These are phyloP conservation scores for Musa itinerans DNA, from an alignment of 176 grass and related monocot species.

Conservation along the genomic window DNA sequence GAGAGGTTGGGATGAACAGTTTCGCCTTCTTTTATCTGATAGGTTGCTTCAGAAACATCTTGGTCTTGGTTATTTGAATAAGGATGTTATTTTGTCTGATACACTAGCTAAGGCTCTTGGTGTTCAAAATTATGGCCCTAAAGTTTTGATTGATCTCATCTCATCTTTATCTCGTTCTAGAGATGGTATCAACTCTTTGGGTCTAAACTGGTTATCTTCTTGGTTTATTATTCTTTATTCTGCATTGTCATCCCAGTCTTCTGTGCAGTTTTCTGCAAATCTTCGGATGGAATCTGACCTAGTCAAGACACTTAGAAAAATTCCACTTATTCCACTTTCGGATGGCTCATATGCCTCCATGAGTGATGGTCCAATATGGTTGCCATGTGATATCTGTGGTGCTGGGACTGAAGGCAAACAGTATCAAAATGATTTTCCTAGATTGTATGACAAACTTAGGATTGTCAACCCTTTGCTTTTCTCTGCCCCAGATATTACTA, in stretches of 20 bases:
- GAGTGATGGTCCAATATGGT: constrained; percentile 79
- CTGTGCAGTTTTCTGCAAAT: constrained; percentile 29
- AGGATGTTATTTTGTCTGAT: constrained; percentile 72
- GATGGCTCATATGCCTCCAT: constrained; percentile 77
- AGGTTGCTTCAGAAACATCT: constrained; percentile 65
- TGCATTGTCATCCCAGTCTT: constrained; percentile 36
- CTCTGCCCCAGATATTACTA: constrained; percentile 34
- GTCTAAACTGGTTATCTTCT: constrained; percentile 77
- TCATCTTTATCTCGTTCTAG: constrained; percentile 58
- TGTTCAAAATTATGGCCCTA: constrained; percentile 73
- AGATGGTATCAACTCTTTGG: constrained; percentile 55
- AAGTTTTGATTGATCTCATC: constrained; percentile 54
- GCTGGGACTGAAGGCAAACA: constrained; percentile 42
- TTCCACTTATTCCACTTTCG: constrained; percentile 79
- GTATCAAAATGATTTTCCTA: constrained; percentile 53
- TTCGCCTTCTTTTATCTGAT: constrained; percentile 55
- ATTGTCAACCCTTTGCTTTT: constrained; percentile 58
- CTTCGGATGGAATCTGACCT: constrained; percentile 43
- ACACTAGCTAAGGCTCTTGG: constrained; percentile 65
- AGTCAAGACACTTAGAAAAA: constrained; percentile 54
- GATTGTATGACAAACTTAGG: constrained; percentile 60
- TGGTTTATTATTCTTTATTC: constrained; percentile 73
- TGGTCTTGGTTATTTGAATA: constrained; percentile 75
- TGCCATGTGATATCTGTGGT: constrained; percentile 55
- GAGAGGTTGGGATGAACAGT: constrained; percentile 71